Evolutionary conservation across 2,329 filamentous ascomycete species (phyloP), one percentile per base, ranked within the genome.

Genomic region (Macroventuria anomochaeta): DNA sequence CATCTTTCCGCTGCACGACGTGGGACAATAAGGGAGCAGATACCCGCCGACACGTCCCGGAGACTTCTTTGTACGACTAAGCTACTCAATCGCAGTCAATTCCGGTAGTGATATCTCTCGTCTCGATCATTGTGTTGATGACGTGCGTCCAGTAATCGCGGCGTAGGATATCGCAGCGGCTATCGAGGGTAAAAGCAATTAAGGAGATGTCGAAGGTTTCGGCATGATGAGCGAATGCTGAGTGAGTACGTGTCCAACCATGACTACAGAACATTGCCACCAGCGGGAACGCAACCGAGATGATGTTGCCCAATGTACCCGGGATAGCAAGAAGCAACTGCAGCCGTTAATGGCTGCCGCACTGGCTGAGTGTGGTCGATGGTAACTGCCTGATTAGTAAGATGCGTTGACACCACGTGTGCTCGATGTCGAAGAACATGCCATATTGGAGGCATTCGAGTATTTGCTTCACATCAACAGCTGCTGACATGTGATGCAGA

Each of bases 211-310:
- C 23, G 39, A 44, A 34, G 38, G 37, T 26, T 23, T 23, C 46
- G 41, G 39, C 23, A 41, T 25, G 6, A 18, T 43, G 34, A 48
- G 58, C 68, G 68, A 71, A 68, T 71, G 57, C 60, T 42, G 52
- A 49, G 34, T 21, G 40, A 48, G 58, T 71, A 72, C 70, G 70
- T 73, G 70, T 69, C 62, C 60, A 56, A 28, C 28, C 43, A 33
- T 38, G 40, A 49, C 49, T 49, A 46, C 52, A 49, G 39, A 44
- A 36, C 26, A 10, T 46, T 23, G 49, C 42, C 49, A 47, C 48
- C 37, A 21, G 37, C 43, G 42, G 36, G 15, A 33, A 32, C n/a
- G 43, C 38, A 46, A 31, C 29, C 39, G 33, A 40, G 13, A 18
- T 48, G 25, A 48, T 49, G 39, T 58, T 32, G 51, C 43, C 48